Conservation (phyloP, 805 yeast genomes). For the Blastobotrys peoriensis region DNA sequence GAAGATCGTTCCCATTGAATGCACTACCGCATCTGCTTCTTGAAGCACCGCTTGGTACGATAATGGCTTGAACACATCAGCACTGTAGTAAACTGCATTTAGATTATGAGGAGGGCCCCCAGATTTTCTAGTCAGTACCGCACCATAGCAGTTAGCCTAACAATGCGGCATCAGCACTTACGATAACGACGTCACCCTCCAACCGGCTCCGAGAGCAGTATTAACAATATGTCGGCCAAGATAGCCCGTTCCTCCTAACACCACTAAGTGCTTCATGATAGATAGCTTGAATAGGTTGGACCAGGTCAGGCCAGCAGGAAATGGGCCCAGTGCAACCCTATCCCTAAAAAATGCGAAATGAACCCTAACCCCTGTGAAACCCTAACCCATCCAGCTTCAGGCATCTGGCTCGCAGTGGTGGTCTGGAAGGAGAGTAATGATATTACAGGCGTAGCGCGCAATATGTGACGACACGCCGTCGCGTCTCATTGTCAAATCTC, state of each 20-base stretch:
- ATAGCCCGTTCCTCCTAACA: conserved; percentile 87
- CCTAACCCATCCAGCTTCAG: too few species aligned
- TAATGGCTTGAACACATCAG: conserved; percentile 60
- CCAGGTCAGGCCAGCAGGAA: too few species aligned
- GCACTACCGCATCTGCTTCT: conserved; percentile 64
- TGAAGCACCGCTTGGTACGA: conserved; percentile 45
- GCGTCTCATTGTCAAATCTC: too few species aligned
- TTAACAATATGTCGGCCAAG: conserved; percentile 67
- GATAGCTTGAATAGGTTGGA: too few species aligned
- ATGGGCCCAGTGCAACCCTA: too few species aligned
- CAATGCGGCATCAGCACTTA: conserved; percentile 14
- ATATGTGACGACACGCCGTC: too few species aligned
- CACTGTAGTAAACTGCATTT: conserved; percentile 48
- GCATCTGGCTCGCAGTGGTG: too few species aligned
- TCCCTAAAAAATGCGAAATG: too few species aligned
- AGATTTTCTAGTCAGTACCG: not conserved
- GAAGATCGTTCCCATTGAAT: conserved; percentile 70
- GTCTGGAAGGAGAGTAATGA: too few species aligned
- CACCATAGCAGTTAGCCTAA: not conserved
- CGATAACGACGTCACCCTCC: conserved; percentile 62
- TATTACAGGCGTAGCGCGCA: too few species aligned
- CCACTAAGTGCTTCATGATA: conserved; percentile 38
- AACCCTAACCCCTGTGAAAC: too few species aligned
- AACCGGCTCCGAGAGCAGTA: conserved; percentile 56
- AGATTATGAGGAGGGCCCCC: not conserved